These are phyloP conservation scores for Salpingoeca rosetta DNA, from an alignment of 78 protist genomes.

Conservation along the genomic window DNA sequence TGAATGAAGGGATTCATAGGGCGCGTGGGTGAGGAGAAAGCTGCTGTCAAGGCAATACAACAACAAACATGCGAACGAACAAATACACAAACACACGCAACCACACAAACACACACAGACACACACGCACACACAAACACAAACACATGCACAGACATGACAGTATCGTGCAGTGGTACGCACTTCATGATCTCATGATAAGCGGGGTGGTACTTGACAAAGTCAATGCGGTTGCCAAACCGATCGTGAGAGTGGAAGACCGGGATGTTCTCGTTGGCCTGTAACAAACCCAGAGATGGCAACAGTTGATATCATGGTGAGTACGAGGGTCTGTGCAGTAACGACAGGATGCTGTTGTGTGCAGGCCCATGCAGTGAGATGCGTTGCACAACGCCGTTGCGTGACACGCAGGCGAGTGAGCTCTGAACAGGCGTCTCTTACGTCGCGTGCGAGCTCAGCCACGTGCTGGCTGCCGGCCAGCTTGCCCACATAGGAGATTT, in stretches of 20 bases:
- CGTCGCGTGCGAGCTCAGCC: neutral
- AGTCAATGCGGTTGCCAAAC: constrained; percentile 23
- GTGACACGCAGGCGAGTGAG: neutral
- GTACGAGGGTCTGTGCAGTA: neutral
- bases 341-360: too few relatives aligned
- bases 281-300: neutral
- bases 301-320: neutral
- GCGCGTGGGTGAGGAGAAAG: too few relatives aligned
- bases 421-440: neutral
- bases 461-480: neutral
- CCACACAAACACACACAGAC: neutral
- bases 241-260: constrained; percentile 15
- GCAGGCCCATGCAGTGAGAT: neutral
- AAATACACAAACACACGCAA: too few relatives aligned
- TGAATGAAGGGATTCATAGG: neutral
- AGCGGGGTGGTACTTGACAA: constrained; percentile 9
- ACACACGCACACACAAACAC: neutral
- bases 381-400: neutral
- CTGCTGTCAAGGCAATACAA: too few relatives aligned
- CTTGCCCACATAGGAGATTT: neutral
- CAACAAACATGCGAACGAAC: too few relatives aligned
- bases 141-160: neutral
- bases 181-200: constrained; percentile 17
- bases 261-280: constrained; percentile 12
- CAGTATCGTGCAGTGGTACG: neutral